Evolutionary conservation across 1,139 yeast genomes (phyloP).

Genomic region (Pichia sp.): DNA sequence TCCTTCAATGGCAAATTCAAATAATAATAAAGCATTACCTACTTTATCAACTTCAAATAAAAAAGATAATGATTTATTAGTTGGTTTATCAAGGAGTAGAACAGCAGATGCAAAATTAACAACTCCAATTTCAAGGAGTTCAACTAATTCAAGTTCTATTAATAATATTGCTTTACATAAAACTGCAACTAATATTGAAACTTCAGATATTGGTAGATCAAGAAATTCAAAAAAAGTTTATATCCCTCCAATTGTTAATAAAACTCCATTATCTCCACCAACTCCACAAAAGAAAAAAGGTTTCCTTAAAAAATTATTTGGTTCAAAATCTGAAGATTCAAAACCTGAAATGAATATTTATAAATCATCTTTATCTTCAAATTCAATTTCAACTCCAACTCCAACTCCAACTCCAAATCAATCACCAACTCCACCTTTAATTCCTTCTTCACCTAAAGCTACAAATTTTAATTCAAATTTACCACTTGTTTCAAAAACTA

Average conservation of each 20-base stretch:
- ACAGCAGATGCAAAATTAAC: slow-evolving; percentile 24
- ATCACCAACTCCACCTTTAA: no score
- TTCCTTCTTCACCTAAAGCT: no score
- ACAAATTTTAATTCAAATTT: no score
- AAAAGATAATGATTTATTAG: slow-evolving; percentile 8
- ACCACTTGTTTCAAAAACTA: no score
- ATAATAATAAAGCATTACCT: slow-evolving; percentile 23
- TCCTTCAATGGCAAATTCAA: slow-evolving; percentile 16
- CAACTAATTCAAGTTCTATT: slow-evolving; percentile 5
- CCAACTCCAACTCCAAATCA: neutral
- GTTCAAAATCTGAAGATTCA: slow-evolving; percentile 26
- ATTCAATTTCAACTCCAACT: neutral
- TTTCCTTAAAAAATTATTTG: slow-evolving; percentile 32
- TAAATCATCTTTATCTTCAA: neutral
- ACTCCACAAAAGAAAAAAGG: slow-evolving; percentile 22
- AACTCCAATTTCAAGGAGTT: slow-evolving; percentile 10
- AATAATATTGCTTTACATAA: slow-evolving; percentile 12
- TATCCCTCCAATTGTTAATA: neutral
- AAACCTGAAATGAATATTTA: slow-evolving; percentile 6
- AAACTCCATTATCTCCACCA: slow-evolving; percentile 7
- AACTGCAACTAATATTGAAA: slow-evolving; percentile 26
- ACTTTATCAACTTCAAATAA: slow-evolving; percentile 20
- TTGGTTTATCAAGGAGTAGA: slow-evolving; percentile 18
- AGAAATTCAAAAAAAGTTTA: neutral
- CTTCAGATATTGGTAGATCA: slow-evolving; percentile 15